A percentile compares a stretch with the other conserved stretches of the same genome.
phyloP scores from a whole-genome alignment of 2,329 filamentous ascomycete genomes.

The Huntiella abstrusa region DNA sequence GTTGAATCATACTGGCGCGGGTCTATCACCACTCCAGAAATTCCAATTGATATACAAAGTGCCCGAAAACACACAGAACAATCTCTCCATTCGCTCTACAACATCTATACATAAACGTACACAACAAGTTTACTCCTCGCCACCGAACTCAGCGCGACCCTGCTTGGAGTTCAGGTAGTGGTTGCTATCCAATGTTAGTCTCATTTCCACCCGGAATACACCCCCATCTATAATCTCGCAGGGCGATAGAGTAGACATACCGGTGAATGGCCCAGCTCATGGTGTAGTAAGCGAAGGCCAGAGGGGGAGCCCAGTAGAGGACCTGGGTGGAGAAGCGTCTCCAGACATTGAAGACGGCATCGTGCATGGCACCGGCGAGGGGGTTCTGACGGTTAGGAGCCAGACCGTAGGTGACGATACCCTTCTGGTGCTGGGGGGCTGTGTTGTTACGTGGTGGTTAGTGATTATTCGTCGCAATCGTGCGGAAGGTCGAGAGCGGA shows the following conservation, averaged over 20 bases:
- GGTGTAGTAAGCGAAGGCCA: constrained; percentile 58
- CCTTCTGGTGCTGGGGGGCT: constrained; percentile 43
- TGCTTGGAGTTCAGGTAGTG: constrained; percentile 67
- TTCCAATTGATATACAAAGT: constrained; percentile 11
- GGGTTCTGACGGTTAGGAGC: constrained; percentile 79
- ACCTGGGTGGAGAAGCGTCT: constrained; percentile 72
- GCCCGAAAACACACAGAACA: constrained; percentile 5
- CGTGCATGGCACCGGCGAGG: constrained; percentile 56
- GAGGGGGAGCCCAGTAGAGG: constrained; percentile 69
- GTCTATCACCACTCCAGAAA: constrained; percentile 8
- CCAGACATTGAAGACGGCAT: constrained; percentile 89
- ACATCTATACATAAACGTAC: background rate
- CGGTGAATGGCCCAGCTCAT: constrained; percentile 85
- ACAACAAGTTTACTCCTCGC: constrained; percentile 15
- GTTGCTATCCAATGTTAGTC: constrained; percentile 33
- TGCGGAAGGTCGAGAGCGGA: too few relatives aligned
- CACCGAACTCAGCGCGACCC: constrained; percentile 38
- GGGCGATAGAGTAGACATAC: constrained; percentile 31
- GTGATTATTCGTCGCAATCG: background rate
- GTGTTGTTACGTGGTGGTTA: constrained; percentile 6
- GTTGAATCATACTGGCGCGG: constrained; percentile 6
- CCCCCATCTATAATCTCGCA: background rate
- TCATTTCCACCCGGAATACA: background rate
- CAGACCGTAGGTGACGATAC: constrained; percentile 53
- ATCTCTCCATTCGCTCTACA: constrained; percentile 1